Conservation (phyloP, 2,329 filamentous ascomycete species). For the Aspergillus sp. region DNA sequence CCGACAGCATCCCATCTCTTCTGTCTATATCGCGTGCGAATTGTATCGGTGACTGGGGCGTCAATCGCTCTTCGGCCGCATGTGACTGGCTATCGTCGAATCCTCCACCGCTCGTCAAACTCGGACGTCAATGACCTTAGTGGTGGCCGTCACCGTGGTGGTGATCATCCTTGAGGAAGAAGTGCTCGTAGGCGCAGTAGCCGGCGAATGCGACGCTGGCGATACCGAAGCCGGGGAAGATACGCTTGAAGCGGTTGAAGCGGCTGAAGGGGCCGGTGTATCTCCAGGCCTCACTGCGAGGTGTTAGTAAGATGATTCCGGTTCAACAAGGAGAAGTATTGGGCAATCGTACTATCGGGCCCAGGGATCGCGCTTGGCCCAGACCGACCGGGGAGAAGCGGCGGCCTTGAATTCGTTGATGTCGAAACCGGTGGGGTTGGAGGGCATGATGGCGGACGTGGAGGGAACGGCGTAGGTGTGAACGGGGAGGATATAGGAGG, state of each 20-base stretch:
- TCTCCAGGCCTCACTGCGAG: slow-evolving; percentile 82
- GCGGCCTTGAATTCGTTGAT: slow-evolving; percentile 74
- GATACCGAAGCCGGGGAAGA: slow-evolving; percentile 88
- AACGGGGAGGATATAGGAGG: not conserved
- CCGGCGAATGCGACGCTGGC: slow-evolving; percentile 85
- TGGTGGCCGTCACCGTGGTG: slow-evolving; percentile 58
- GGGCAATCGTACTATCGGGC: slow-evolving; percentile 52
- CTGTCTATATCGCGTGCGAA: slow-evolving; percentile 9
- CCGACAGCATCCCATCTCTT: slow-evolving; percentile 13
- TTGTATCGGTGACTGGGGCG: too few species aligned
- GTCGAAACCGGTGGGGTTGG: slow-evolving; percentile 86
- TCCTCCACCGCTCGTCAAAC: not conserved
- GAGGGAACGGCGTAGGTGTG: slow-evolving; percentile 18
- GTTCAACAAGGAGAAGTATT: not conserved
- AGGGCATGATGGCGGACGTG: slow-evolving; percentile 45
- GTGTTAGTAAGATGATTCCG: slow-evolving; percentile 16
- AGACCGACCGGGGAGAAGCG: slow-evolving; percentile 55
- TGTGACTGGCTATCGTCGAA: not conserved
- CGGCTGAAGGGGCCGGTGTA: slow-evolving; percentile 86
- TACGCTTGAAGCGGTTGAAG: slow-evolving; percentile 81
- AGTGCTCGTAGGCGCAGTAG: slow-evolving; percentile 86
- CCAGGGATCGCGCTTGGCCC: slow-evolving; percentile 59
- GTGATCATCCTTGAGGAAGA: slow-evolving; percentile 73
- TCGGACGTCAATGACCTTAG: slow-evolving; percentile 30
- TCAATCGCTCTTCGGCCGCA: too few species aligned